Evolutionary conservation across 2,329 filamentous ascomycete genomes (phyloP), one percentile per base, ranked within the genome.

Genomic region (Fusarium devonianum): DNA sequence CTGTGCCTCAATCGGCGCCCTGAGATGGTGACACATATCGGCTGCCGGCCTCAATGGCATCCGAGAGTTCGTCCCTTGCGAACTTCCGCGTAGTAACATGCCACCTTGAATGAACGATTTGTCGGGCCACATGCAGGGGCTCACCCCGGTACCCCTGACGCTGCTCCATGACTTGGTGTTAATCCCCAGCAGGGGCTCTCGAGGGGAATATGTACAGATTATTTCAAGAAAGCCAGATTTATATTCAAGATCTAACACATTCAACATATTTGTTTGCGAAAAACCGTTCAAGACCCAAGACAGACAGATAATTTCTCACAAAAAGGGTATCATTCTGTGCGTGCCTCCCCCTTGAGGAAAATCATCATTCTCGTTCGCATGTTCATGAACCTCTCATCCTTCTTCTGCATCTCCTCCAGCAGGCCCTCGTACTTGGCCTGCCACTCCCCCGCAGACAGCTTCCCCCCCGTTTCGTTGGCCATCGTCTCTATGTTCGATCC

Each of bases 381-480:
- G 29, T 72, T 69, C 42, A 67, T 64, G 41, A 82, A 68, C 59
- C 79, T 77, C 59, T 78, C 78, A 60, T 87, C 84, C 50, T 79
- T 78, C 49, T 82, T 79, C 64, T 78, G 78, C 61, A 89, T 77
- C 53, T 79, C 77, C 30, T 79, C 79, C 63, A 87, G 78, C 58
- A 89, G 73, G 44, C 83, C 78, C 32, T 72, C 73, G 57, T 85
- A 85, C 52, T 75, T 81, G 36, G 68, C 68, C 65, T 80, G 77
- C 81, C 81, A 82, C 37, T 75, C 69, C 29, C 70, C 73, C 3
- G 71, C 71, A 5, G 68, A 65, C 33, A 73, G 53, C 23, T 45
- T 41, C 5, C 17, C 17, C 7, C 23, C 50, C 4, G 48, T 47
- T 18, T 34, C 58, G 8, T 44, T 38, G 9, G 46, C 48, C 18